A percentile compares a stretch with the other conserved stretches of the same genome.
Conservation (phyloP, 441 rosid species). For the Raphanus hybrid region DNA sequence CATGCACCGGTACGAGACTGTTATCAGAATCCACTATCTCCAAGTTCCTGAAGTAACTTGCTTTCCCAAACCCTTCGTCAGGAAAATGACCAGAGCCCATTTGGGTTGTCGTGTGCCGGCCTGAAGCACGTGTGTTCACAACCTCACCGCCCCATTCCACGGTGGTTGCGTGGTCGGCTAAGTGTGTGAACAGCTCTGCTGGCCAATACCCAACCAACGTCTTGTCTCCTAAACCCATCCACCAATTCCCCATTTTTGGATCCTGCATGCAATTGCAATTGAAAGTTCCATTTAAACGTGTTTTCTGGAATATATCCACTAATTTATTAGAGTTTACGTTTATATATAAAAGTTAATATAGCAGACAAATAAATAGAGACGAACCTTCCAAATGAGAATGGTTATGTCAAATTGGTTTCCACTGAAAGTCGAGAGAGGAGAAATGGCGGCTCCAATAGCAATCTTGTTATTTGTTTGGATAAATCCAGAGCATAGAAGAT, state of each 20-base stretch:
- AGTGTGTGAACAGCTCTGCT: slow-evolving; percentile 70
- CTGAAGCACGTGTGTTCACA: slow-evolving; percentile 66
- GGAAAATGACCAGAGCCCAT: slow-evolving; percentile 84
- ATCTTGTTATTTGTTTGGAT: slow-evolving; percentile 66
- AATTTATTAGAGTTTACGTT: neutral
- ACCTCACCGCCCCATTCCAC: slow-evolving; percentile 85
- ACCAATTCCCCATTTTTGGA: slow-evolving; percentile 74
- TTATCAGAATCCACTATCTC: slow-evolving; percentile 73
- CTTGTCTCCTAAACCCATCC: slow-evolving; percentile 78
- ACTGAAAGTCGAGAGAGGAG: slow-evolving; percentile 55
- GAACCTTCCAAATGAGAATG: slow-evolving; percentile 76
- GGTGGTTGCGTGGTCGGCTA: slow-evolving; percentile 71
- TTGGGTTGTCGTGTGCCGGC: slow-evolving; percentile 68
- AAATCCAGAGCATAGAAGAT: slow-evolving; percentile 70
- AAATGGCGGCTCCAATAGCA: slow-evolving; percentile 81
- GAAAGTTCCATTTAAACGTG: no score
- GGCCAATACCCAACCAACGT: slow-evolving; percentile 80
- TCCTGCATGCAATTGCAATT: slow-evolving; percentile 32
- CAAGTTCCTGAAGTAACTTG: slow-evolving; percentile 69
- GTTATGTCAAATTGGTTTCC: slow-evolving; percentile 65
- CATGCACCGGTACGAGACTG: slow-evolving; percentile 56
- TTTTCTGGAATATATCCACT: no score
- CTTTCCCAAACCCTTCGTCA: slow-evolving; percentile 63
- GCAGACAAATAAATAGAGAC: neutral
- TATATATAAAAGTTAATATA: neutral